Evolutionary conservation across 140 eudicot species (phyloP).

Genomic region (Oenanthe javanica): DNA sequence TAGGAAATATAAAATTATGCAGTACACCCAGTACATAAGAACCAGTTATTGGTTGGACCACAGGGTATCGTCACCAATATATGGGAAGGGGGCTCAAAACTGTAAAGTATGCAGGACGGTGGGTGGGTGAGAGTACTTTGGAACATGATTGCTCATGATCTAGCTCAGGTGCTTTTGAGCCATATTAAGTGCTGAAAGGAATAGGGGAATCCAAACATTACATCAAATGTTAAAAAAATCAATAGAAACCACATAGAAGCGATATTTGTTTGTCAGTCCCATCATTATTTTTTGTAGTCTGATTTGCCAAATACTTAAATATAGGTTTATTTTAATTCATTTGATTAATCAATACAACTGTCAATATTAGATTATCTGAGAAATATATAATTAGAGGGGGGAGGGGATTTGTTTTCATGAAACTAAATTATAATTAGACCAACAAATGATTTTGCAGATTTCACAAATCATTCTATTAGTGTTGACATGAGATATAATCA

Average conservation of each 20-base stretch:
- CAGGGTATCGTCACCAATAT: neutral
- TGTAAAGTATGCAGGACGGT: neutral
- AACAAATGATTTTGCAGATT: neutral
- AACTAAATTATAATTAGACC: neutral
- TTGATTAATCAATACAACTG: neutral
- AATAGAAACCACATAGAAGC: neutral
- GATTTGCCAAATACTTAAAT: neutral
- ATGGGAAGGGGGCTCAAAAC: neutral
- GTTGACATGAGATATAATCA: neutral
- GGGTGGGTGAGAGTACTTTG: neutral
- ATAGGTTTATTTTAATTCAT: neutral
- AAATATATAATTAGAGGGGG: neutral
- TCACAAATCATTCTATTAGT: neutral
- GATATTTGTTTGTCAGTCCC: neutral
- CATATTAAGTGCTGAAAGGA: slow-evolving; percentile 11
- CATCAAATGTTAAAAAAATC: neutral
- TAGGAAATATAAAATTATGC: neutral
- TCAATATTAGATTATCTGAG: neutral
- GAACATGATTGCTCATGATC: neutral
- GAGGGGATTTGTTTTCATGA: neutral
- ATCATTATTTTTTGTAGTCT: neutral
- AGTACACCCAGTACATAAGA: slow-evolving; percentile 3
- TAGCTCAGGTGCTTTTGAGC: slow-evolving; percentile 1
- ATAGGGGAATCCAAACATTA: neutral
- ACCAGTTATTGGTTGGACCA: neutral